These are phyloP conservation scores for Xenoacremonium recifei DNA, from an alignment of 2,329 filamentous ascomycete genomes.

Conservation along the genomic window DNA sequence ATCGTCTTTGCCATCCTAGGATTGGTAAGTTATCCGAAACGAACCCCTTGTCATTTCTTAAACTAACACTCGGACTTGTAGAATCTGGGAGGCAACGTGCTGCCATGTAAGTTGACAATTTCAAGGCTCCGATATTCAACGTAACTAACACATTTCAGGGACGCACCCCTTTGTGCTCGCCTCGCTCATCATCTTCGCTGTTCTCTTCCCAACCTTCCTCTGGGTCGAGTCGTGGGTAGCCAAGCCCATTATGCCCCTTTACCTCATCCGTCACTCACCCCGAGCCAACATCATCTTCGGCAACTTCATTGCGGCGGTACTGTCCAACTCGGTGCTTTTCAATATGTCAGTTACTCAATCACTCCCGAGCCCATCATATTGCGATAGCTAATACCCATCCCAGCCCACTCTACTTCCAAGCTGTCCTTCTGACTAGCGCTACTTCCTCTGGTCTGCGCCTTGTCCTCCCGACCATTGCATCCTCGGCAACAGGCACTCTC, in stretches of 20 bases:
- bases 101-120: slow-evolving; percentile 46
- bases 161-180: slow-evolving; percentile 56
- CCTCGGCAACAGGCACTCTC: slow-evolving; percentile 52
- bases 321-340: slow-evolving; percentile 57
- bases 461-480: slow-evolving; percentile 58
- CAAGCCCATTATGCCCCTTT: slow-evolving; percentile 60
- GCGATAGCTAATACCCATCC: neutral
- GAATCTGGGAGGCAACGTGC: slow-evolving; percentile 62
- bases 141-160: slow-evolving; percentile 37
- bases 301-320: slow-evolving; percentile 51
- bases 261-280: slow-evolving; percentile 48
- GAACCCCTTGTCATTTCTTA: neutral
- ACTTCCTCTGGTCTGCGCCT: slow-evolving; percentile 73
- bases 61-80: slow-evolving; percentile 19
- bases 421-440: slow-evolving; percentile 66
- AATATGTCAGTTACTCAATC: slow-evolving; percentile 45
- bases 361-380: neutral
- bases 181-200: slow-evolving; percentile 46
- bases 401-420: slow-evolving; percentile 74
- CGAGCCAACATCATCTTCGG: slow-evolving; percentile 57
- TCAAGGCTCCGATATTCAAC: neutral
- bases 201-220: slow-evolving; percentile 51
- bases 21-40: slow-evolving; percentile 40
- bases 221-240: slow-evolving; percentile 48
- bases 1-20: slow-evolving; percentile 60